A percentile compares a stretch with the other conserved stretches of the same genome.
Evolutionary conservation across 2,329 filamentous ascomycete genomes (phyloP).

Genomic region (Sporothrix luriei): DNA sequence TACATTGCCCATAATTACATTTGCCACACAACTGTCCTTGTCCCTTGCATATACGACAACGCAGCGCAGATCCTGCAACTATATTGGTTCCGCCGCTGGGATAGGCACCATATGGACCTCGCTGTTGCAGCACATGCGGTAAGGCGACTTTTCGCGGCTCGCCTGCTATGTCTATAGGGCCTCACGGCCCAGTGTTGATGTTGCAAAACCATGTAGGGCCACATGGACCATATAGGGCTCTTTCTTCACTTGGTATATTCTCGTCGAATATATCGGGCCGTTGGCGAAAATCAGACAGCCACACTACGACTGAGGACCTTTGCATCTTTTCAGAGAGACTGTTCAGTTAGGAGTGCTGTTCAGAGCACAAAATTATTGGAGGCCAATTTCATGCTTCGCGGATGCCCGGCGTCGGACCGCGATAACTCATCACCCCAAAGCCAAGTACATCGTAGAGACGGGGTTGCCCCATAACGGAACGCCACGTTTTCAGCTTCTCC

Average conservation of each 20-base stretch:
- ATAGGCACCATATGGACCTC: background rate
- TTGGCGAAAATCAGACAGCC: background rate
- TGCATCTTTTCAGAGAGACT: background rate
- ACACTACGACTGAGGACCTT: background rate
- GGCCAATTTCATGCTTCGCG: too few species aligned
- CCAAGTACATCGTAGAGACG: background rate
- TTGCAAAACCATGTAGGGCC: too few species aligned
- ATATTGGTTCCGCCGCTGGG: background rate
- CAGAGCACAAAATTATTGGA: background rate
- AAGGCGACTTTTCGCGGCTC: background rate
- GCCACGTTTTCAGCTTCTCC: conserved; percentile 8
- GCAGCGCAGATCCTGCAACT: background rate
- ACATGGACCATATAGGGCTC: too few species aligned
- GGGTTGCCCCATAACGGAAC: background rate
- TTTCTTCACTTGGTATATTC: too few species aligned
- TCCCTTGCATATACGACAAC: conserved; percentile 5
- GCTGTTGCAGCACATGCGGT: background rate
- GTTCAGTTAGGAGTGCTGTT: background rate
- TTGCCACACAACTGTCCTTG: background rate
- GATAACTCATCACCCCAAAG: conserved; percentile 1
- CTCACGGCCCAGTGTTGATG: background rate
- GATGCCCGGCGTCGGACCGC: background rate
- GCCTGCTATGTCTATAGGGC: too few species aligned
- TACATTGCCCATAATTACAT: too few species aligned
- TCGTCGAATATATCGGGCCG: background rate